Conservation (phyloP, 805 yeast genomes). For the Grigorovia jiainica region DNA sequence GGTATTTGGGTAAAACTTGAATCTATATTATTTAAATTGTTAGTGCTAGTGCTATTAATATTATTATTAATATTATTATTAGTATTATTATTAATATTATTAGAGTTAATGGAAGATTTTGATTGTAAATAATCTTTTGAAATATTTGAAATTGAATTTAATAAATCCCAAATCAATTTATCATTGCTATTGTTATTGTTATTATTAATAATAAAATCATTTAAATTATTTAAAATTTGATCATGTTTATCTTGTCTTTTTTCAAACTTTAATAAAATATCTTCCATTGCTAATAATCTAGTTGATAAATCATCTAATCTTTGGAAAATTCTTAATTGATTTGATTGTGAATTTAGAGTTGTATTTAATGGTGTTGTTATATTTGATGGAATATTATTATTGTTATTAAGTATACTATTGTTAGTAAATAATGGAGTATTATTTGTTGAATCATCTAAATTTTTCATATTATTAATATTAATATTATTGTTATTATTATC, state of each 20-base stretch:
- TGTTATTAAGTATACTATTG: neutral
- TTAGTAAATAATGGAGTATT: neutral
- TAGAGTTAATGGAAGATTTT: neutral
- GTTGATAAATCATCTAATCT: conserved; percentile 27
- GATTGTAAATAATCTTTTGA: conserved; percentile 19
- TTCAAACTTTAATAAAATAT: conserved; percentile 5
- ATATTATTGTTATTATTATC: neutral
- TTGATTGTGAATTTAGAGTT: conserved; percentile 3
- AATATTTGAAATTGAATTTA: conserved; percentile 24
- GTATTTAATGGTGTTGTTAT: conserved; percentile 1
- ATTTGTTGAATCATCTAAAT: too few relatives aligned
- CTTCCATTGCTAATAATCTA: conserved; percentile 25
- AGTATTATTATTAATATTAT: neutral
- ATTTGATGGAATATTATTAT: neutral
- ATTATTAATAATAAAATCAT: neutral
- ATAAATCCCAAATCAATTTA: conserved; percentile 12
- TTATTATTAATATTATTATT: conserved; percentile 1
- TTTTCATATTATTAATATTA: neutral
- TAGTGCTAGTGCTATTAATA: neutral
- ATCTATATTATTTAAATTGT: neutral
- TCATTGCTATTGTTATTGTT: neutral
- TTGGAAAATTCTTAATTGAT: conserved; percentile 21
- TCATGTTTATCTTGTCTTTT: conserved; percentile 4
- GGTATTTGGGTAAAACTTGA: neutral
- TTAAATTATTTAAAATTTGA: neutral